Base-by-base conservation (phyloP, 352 stramenopile species). In the Phytophthora citrophthora region DNA sequence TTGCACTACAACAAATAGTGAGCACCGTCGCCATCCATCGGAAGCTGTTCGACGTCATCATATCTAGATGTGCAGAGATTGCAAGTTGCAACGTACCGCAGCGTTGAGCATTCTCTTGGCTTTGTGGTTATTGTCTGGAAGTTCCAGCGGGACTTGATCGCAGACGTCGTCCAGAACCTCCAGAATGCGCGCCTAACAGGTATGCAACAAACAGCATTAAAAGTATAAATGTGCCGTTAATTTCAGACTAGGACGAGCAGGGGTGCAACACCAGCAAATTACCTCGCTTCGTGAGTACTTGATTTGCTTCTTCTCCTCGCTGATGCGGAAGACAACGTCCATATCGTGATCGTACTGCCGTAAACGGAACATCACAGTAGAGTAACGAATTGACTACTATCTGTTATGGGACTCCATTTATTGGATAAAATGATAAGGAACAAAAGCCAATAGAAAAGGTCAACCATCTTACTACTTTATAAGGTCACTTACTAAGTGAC, bases 301-400 rank as follows among this genome's bases (percentile, higher is more conserved):
- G 58, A 95, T 82, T 50, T 89, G 84, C 63, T 92, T 92, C 70
- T 95, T 95, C 72, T 92, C 81, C 65, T 95, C 86, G 41, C 86
- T 95, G 66, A 95, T 91, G 41, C 86, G 83, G 60, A 90, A 95
- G 7, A 95, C 86, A 1, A 95, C 78, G 15, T 93, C 86, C 49
- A 95, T 79, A n/a, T 92, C 80, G 46, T 95, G 72, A 56, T 95
- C 84, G 53, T 93, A 74, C 83, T 91, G 54, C 8, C 8, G 3
- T 12, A 34, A 4, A 34, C 8, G 3, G 4, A 34, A 13, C 8
- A 34, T 34, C 29, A 34, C 9, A 12, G 8, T 34, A 34, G 8
- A 34, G 29, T 34, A 11, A 34, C 1, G 8, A 34, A 10, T 4
- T 12, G 7, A 9, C 9, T 4, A 9, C 12, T 32, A 1, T 36